Base-by-base conservation (phyloP, 164 flowering plant genomes). In the Tetracentron sinense region DNA sequence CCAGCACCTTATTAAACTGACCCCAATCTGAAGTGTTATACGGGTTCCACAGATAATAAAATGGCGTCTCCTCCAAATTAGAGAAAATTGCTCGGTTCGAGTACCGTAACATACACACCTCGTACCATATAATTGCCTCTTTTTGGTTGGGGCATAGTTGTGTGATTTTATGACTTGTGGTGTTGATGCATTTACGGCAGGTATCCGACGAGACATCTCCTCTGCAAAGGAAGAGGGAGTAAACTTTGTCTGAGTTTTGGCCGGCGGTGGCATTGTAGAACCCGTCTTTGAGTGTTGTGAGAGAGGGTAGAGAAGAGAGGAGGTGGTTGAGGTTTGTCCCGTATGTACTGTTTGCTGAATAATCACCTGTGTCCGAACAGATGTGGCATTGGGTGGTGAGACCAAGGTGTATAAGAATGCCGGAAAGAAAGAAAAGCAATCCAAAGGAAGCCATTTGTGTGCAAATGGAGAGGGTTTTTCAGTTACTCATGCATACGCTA, bases 61-160 rank as follows among this genome's bases (percentile, higher is more conserved):
- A 19, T 27, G 65, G 65, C 5, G 1, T 8, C 2, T 25, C 35
- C 29, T 51, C 56, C 42, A 14, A 19, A 23, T 14, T 23, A 17
- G 48, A 38, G 33, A 55, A 54, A 1, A 64, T 55, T 2, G 42
- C 23, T 22, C 60, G 35, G 16, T 54, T 44, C 1, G 60, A 55
- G 56, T 64, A 64, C 25, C 52, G 33, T 14, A 64, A 21, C 49
- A 53, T 64, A n/a, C 67, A 64, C 15, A 54, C 52, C 10, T 64
- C 60, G 21, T 54, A 64, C 51, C 60, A 54, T 5, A 54, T 21
- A 22, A 54, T 17, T 5, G 60, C 67, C 47, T 38, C 67, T 28
- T 14, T 44, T 1, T 21, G 21, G 1, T n/a, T 7, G 8, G 59
- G 59, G 33, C 67, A 64, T 16, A 25, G 31, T 19, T 38, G 52